Conservation (phyloP, 2,329 filamentous ascomycete genomes). For the Apiospora sp. region DNA sequence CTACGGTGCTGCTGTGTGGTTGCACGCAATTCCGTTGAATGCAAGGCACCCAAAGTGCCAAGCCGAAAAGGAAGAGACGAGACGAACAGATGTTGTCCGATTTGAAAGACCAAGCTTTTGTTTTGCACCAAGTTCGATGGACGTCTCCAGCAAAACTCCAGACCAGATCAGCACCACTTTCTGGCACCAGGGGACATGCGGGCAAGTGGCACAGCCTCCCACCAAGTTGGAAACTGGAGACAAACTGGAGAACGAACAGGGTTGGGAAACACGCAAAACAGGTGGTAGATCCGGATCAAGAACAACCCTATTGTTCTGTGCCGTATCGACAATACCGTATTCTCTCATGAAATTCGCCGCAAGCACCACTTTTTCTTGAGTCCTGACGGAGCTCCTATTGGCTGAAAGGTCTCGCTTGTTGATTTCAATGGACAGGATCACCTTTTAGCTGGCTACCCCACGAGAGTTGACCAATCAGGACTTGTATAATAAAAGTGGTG, state of each 20-base stretch:
- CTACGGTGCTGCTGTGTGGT: not conserved
- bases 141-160: not conserved
- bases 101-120: constrained; percentile 17
- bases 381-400: too few relatives aligned
- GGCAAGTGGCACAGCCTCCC: not conserved
- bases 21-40: not conserved
- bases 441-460: too few relatives aligned
- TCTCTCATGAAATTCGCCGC: too few relatives aligned
- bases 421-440: too few relatives aligned
- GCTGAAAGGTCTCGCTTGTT: too few relatives aligned
- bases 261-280: constrained; percentile 11
- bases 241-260: constrained; percentile 5
- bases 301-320: not conserved
- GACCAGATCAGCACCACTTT: not conserved
- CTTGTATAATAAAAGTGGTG: too few relatives aligned
- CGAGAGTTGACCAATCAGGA: too few relatives aligned
- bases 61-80: not conserved
- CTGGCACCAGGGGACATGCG: too few relatives aligned
- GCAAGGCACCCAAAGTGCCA: not conserved
- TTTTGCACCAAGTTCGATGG: not conserved
- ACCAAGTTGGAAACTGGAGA: constrained; percentile 13
- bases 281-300: not conserved
- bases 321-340: not conserved
- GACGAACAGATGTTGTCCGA: not conserved
- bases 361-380: too few relatives aligned